A percentile compares a stretch with the other conserved stretches of the same genome.
Conservation (phyloP, 106 monocot genomes). For the Dendrobium huoshanense region DNA sequence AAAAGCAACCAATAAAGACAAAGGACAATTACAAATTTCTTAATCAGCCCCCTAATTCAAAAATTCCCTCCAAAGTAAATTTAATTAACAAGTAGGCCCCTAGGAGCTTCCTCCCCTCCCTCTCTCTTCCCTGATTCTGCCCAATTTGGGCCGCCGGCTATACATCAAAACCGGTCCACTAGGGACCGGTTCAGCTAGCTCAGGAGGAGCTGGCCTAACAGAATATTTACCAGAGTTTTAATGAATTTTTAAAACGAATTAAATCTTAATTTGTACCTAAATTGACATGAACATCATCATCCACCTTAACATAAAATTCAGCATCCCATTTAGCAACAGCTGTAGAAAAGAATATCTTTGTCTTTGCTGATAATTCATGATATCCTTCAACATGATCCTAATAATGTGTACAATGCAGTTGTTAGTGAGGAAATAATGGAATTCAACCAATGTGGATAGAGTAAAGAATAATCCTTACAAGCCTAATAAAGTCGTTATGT, state of each 20-base stretch:
- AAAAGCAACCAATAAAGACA: no score
- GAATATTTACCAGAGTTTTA: no score
- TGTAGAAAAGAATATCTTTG: constrained; percentile 15
- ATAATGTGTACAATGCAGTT: background rate
- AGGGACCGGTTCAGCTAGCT: no score
- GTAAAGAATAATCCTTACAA: background rate
- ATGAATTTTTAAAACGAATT: background rate
- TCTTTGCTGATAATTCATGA: constrained; percentile 10
- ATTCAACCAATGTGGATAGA: background rate
- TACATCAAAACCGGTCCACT: no score
- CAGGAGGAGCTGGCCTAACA: no score
- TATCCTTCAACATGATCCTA: constrained; percentile 13
- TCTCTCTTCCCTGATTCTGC: no score
- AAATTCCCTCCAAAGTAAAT: no score
- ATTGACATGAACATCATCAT: constrained; percentile 12
- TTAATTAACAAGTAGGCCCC: no score
- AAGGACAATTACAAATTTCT: no score
- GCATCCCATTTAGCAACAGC: constrained; percentile 11
- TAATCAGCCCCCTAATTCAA: no score
- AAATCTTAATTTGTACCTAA: constrained; percentile 2
- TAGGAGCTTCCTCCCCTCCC: no score
- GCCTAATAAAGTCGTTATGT: constrained; percentile 8
- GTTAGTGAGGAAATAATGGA: background rate
- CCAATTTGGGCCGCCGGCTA: no score
- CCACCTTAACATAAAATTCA: constrained; percentile 13